phyloP scores from a whole-genome alignment of 345 rosid genomes.

The Brassica rapa region DNA sequence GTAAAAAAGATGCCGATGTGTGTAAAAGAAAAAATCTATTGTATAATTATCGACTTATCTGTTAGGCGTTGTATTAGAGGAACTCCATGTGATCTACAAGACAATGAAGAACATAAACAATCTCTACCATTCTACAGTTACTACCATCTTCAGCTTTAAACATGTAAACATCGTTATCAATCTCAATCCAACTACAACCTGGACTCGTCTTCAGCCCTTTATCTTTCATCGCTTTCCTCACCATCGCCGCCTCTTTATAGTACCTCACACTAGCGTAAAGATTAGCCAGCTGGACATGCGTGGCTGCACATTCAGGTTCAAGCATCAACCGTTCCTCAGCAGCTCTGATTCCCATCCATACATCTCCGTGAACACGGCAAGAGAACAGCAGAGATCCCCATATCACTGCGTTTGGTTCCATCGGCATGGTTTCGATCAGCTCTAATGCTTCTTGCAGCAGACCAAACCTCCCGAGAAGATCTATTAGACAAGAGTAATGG shows the following conservation, averaged over 20 bases:
- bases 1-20: not conserved
- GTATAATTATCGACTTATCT: not conserved
- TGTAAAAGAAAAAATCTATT: not conserved
- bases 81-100: constrained; percentile 51
- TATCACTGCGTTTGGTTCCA: constrained; percentile 65
- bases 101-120: constrained; percentile 50
- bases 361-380: constrained; percentile 67
- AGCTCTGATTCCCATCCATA: constrained; percentile 79
- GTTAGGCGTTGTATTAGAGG: not conserved
- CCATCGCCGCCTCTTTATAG: constrained; percentile 74
- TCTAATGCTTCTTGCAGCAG: constrained; percentile 67
- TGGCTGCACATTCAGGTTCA: constrained; percentile 77
- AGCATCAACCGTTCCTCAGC: constrained; percentile 71
- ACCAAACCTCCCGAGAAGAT: constrained; percentile 87
- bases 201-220: constrained; percentile 63
- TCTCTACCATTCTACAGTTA: constrained; percentile 41
- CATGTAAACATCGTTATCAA: constrained; percentile 57
- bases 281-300: constrained; percentile 77
- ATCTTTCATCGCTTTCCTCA: constrained; percentile 85
- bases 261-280: constrained; percentile 64
- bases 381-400: constrained; percentile 92
- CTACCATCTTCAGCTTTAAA: constrained; percentile 76
- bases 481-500: constrained; percentile 87
- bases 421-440: constrained; percentile 64
- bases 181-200: constrained; percentile 91